Percentiles rank a stretch among this genome's conserved stretches.
Conservation (phyloP, 2,329 filamentous ascomycete genomes). For the Aspergillus persii region DNA sequence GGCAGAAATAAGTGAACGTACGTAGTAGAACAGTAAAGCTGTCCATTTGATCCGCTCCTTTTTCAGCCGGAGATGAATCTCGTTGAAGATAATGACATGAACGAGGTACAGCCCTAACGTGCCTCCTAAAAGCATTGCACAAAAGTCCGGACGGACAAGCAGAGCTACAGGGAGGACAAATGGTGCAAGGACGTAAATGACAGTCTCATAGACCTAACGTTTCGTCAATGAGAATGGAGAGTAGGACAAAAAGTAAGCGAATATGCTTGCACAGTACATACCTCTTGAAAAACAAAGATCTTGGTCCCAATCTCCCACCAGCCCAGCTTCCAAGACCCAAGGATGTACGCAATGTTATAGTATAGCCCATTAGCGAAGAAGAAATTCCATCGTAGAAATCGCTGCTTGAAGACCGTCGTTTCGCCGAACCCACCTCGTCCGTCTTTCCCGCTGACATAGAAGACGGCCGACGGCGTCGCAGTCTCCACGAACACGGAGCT, state of each 20-base stretch:
- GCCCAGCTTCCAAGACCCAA: constrained; percentile 49
- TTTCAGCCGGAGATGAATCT: constrained; percentile 47
- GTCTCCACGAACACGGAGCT: constrained; percentile 53
- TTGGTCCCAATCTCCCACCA: constrained; percentile 52
- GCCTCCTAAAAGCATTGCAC: constrained; percentile 34
- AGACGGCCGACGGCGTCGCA: constrained; percentile 43
- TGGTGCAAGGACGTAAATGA: constrained; percentile 47
- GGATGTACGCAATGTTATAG: constrained; percentile 49
- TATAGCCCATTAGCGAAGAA: constrained; percentile 52
- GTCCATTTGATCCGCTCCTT: constrained; percentile 43
- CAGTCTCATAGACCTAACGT: constrained; percentile 45
- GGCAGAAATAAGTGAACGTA: neutral
- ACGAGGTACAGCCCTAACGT: constrained; percentile 45
- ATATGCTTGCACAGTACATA: constrained; percentile 6
- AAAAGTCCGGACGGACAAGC: constrained; percentile 42
- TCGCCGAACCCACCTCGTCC: constrained; percentile 51
- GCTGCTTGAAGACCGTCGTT: constrained; percentile 53
- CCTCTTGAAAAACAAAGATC: constrained; percentile 50
- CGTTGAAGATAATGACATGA: constrained; percentile 49
- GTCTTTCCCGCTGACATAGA: constrained; percentile 43
- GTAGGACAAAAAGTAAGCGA: neutral
- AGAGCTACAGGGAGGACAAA: constrained; percentile 49
- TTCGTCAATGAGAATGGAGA: constrained; percentile 14
- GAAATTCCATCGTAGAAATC: constrained; percentile 54
- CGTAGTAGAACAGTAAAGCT: constrained; percentile 43